Evolutionary conservation across 176 grass and related monocot genomes (phyloP).

Genomic region (Saccharum spontaneum): DNA sequence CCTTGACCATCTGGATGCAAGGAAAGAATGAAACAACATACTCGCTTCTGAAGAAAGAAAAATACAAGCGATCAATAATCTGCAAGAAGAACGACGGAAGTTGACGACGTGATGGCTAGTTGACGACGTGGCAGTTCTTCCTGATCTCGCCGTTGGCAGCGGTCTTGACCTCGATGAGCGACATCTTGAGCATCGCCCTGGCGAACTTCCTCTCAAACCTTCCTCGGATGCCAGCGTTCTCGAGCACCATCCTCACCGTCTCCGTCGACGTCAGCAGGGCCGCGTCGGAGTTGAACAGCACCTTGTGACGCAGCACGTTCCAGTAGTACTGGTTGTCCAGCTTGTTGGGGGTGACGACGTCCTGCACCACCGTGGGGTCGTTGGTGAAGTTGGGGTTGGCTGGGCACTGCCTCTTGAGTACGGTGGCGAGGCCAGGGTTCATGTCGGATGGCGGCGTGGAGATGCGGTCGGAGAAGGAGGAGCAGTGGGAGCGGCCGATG

Average conservation of each 20-base stretch:
- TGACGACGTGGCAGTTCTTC: constrained; percentile 24
- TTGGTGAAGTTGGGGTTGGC: constrained; percentile 1
- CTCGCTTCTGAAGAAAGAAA: not conserved
- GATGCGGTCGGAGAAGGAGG: constrained; percentile 45
- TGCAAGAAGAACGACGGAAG: not conserved
- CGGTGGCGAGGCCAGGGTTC: not conserved
- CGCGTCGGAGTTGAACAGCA: constrained; percentile 57
- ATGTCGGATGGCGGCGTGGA: constrained; percentile 30
- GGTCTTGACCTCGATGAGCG: constrained; percentile 32
- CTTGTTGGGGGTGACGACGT: constrained; percentile 12
- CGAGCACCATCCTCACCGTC: not conserved
- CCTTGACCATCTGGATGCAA: not conserved
- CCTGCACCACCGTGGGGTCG: constrained; percentile 38
- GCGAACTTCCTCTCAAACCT: constrained; percentile 38
- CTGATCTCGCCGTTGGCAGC: constrained; percentile 33
- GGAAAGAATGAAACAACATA: not conserved
- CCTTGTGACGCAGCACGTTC: not conserved
- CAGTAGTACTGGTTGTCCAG: constrained; percentile 55
- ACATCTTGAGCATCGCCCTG: constrained; percentile 47
- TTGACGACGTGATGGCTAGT: constrained; percentile 23
- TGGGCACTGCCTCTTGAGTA: constrained; percentile 9
- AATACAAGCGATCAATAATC: not conserved
- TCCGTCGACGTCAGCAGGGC: not conserved
- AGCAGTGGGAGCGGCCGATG: constrained; percentile 58
- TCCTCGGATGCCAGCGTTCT: not conserved